Evolutionary conservation across 1,284 basidiomycete species (phyloP), one percentile per base, ranked within the genome.

Genomic region (Austroboletus rostrupii): DNA sequence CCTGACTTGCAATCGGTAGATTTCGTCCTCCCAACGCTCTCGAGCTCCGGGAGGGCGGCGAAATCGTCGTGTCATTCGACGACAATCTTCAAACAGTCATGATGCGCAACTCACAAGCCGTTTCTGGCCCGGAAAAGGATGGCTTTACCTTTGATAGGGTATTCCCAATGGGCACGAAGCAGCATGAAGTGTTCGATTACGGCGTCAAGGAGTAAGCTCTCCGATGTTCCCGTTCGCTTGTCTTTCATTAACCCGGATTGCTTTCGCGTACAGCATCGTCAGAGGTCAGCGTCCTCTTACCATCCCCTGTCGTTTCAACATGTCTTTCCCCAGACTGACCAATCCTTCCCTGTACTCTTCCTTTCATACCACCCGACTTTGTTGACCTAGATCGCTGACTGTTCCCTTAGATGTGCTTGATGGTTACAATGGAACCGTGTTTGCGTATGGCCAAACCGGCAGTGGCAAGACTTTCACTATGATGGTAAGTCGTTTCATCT

Each of bases 361-460:
- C 36, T 47, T 45, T 50, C 45, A 29, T 45, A 36, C 29, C 35
- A 41, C 32, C 26, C 37, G 39, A 21, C 43, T 32, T 54, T 32
- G 43, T 57, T 29, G 31, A 47, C 20, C 23, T 31, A 43, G 49
- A 54, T 63, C 23, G 49, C 57, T 66, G 45, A 66, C 53, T 12
- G 23, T 35, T 39, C 49, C 41, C 42, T 43, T 54, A 96, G 96
- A 99, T 80, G 97, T 99, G 47, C 83, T 99, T 68, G 90, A 95
- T 71, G 97, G 97, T 14, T 99, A 99, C 77, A 99, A 99, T 63
- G 96, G 96, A 45, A 97, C 95, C 0, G 85, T 97, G 33, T 99
- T 99, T 70, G 97, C 97, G 42, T 99, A 99, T 70, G 97, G 97
- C 52, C 97, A 99, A 72, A 99, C 97, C 20, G 97, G 97, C 63